Evolutionary conservation across 208 protist genomes (phyloP).

Genomic region (Leptomonas seymouri): DNA sequence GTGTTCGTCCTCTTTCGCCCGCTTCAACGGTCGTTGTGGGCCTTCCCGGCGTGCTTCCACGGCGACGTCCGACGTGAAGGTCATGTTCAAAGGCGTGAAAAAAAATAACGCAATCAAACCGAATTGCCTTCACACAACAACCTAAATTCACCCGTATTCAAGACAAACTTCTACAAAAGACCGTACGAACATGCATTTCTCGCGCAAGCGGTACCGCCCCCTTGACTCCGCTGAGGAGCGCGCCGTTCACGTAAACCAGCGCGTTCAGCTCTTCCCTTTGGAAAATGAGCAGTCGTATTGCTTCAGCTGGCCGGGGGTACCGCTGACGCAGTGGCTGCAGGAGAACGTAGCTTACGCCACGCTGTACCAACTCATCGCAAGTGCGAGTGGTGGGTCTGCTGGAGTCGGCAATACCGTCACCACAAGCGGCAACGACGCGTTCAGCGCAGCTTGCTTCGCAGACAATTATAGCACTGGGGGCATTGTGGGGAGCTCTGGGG

Average conservation of each 20-base stretch:
- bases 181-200: conserved; percentile 38
- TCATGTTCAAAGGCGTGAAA: too few species aligned
- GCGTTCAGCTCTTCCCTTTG: conserved; percentile 53
- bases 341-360: conserved; percentile 21
- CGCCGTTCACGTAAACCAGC: conserved; percentile 47
- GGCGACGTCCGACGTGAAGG: too few species aligned
- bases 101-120: too few species aligned
- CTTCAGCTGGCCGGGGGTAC: conserved; percentile 81
- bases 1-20: too few species aligned
- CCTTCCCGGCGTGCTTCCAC: too few species aligned
- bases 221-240: conserved; percentile 79
- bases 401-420: background rate
- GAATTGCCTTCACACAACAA: too few species aligned
- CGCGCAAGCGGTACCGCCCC: conserved; percentile 75
- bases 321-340: conserved; percentile 37
- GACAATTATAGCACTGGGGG: background rate
- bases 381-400: background rate
- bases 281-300: conserved; percentile 81
- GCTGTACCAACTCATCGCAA: conserved; percentile 26
- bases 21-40: too few species aligned
- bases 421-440: background rate
- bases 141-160: background rate
- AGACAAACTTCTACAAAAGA: background rate
- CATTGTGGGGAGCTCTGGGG: background rate
- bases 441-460: background rate